Conservation (phyloP, 2,329 filamentous ascomycete genomes). For the Colletotrichum chlorophyti region DNA sequence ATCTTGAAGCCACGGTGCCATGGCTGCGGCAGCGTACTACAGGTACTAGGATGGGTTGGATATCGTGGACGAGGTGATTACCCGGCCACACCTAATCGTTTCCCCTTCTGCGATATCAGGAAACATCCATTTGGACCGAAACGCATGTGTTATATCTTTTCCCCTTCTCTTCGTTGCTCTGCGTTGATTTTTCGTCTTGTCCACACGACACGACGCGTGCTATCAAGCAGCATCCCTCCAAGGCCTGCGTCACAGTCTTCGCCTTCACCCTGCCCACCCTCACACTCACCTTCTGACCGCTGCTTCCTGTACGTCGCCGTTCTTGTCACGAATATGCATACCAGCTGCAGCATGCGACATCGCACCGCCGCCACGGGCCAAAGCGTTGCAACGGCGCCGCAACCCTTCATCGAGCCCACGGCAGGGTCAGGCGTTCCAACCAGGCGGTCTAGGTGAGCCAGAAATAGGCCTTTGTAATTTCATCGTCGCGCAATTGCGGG, state of each 20-base stretch:
- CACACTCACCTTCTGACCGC: not conserved
- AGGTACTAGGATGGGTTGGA: no score
- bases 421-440: conserved; percentile 25
- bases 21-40: no score
- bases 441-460: conserved; percentile 19
- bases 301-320: not conserved
- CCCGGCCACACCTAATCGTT: not conserved
- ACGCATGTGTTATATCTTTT: no score
- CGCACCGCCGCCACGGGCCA: conserved; percentile 16
- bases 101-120: conserved; percentile 11
- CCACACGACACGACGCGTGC: not conserved
- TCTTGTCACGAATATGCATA: not conserved
- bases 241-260: not conserved
- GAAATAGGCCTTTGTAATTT: conserved; percentile 7
- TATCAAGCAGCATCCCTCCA: not conserved
- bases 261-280: not conserved
- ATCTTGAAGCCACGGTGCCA: conserved; percentile 2
- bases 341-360: conserved; percentile 13
- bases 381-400: conserved; percentile 21
- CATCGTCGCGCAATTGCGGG: conserved; percentile 23
- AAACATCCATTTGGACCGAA: conserved; percentile 4
- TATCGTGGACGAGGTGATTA: no score
- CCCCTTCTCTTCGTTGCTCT: not conserved
- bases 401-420: conserved; percentile 15
- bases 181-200: not conserved